Percentiles rank a stretch among this genome's conserved stretches.
Conservation (phyloP, 2,329 filamentous ascomycete genomes). For the Colletotrichum eleusines region DNA sequence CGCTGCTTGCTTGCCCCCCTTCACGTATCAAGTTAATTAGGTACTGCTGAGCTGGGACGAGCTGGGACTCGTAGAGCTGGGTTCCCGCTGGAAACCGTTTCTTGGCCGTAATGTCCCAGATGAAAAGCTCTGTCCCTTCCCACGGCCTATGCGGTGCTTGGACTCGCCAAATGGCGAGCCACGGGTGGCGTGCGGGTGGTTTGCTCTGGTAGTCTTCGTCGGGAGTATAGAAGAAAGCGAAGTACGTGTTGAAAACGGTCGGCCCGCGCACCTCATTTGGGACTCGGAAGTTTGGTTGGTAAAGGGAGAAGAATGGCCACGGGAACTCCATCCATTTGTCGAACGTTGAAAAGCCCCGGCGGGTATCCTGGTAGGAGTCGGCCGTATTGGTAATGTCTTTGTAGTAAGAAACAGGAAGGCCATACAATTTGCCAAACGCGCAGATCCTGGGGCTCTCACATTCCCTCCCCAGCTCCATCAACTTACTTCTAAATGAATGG, state of each 20-base stretch:
- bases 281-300: not conserved
- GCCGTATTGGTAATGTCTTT: slow-evolving; percentile 51
- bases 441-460: not conserved
- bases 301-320: slow-evolving; percentile 44
- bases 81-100: slow-evolving; percentile 44
- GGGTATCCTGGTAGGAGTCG: slow-evolving; percentile 49
- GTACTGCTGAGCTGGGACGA: slow-evolving; percentile 60
- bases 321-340: slow-evolving; percentile 52
- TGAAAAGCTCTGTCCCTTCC: slow-evolving; percentile 60
- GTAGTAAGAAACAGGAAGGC: slow-evolving; percentile 57
- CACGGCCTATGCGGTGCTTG: slow-evolving; percentile 53
- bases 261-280: not conserved
- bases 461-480: slow-evolving; percentile 26
- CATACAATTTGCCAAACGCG: slow-evolving; percentile 50
- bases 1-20: slow-evolving; percentile 48
- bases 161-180: slow-evolving; percentile 63
- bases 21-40: slow-evolving; percentile 56
- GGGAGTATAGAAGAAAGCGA: slow-evolving; percentile 64
- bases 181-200: slow-evolving; percentile 57
- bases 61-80: slow-evolving; percentile 48
- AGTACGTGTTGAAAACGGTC: slow-evolving; percentile 51
- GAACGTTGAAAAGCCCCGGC: slow-evolving; percentile 48
- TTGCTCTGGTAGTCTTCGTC: slow-evolving; percentile 36
- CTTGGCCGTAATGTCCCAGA: slow-evolving; percentile 62
- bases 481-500: slow-evolving; percentile 46